Percentiles rank a stretch among this genome's conserved stretches.
Evolutionary conservation across 129 eudicot genomes (phyloP).

Genomic region (Deinandra increscens): DNA sequence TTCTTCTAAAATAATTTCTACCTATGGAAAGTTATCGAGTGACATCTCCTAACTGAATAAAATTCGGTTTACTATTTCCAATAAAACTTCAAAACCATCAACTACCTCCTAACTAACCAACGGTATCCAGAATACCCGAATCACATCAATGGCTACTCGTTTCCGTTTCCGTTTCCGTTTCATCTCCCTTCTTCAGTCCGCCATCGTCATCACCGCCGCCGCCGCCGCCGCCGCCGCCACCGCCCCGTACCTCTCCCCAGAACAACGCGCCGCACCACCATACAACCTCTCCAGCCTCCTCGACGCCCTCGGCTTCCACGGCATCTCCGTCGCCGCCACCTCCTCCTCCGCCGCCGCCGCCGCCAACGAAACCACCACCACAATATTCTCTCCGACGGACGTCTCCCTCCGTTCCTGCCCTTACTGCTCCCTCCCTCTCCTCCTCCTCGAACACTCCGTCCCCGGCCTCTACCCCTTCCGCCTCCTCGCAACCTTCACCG

Average conservation of each 20-base stretch:
- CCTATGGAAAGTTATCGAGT: no score
- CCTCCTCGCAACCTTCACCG: conserved; percentile 48
- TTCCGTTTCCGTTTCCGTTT: no score
- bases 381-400: conserved; percentile 76
- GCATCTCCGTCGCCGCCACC: conserved; percentile 45
- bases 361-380: conserved; percentile 39
- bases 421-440: conserved; percentile 63
- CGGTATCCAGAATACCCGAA: no score
- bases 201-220: neutral
- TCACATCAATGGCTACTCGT: neutral
- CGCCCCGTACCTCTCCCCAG: neutral
- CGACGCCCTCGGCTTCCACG: conserved; percentile 53
- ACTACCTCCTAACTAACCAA: no score
- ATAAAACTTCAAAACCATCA: no score
- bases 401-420: conserved; percentile 67
- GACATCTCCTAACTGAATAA: no score
- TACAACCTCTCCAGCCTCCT: conserved; percentile 47
- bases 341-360: no score
- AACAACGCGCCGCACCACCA: neutral
- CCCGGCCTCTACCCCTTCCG: conserved; percentile 57
- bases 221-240: neutral
- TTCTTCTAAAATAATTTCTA: no score
- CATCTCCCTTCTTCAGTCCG: neutral
- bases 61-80: no score
- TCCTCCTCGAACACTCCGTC: conserved; percentile 70